Evolutionary conservation across 2,329 filamentous ascomycete genomes (phyloP).

Genomic region (Penicillium sp.): DNA sequence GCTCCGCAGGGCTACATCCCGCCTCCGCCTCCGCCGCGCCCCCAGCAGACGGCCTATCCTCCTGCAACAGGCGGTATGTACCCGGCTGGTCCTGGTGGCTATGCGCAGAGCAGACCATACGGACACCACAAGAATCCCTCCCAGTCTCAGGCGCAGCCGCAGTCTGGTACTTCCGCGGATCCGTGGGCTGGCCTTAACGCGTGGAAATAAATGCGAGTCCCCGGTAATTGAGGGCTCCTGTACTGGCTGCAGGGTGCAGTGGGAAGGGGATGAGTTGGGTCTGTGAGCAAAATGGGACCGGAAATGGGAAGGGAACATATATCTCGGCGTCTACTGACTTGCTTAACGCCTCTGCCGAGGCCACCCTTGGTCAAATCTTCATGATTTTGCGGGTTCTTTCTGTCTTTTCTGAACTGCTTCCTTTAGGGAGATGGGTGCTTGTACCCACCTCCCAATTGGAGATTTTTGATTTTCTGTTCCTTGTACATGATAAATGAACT

Average conservation of each 20-base stretch:
- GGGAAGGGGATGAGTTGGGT: neutral
- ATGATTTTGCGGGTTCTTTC: neutral
- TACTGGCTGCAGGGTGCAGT: neutral
- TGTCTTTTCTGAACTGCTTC: neutral
- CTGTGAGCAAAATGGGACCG: neutral
- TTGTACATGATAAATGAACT: slow-evolving; percentile 13
- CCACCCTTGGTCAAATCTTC: neutral
- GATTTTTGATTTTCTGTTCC: neutral
- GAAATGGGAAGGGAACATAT: slow-evolving; percentile 9
- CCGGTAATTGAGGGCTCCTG: neutral
- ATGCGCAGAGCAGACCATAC: slow-evolving; percentile 50
- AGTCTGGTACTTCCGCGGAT: slow-evolving; percentile 46
- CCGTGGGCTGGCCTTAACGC: slow-evolving; percentile 68
- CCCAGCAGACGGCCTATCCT: slow-evolving; percentile 48
- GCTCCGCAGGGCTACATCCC: slow-evolving; percentile 61
- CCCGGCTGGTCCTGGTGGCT: slow-evolving; percentile 52
- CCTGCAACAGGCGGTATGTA: slow-evolving; percentile 51
- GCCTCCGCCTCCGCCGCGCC: slow-evolving; percentile 63
- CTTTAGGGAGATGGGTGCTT: neutral
- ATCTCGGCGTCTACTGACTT: slow-evolving; percentile 20
- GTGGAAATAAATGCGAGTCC: slow-evolving; percentile 55
- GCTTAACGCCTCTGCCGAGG: neutral
- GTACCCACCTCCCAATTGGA: neutral
- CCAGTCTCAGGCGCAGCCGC: slow-evolving; percentile 31
- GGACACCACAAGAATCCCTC: slow-evolving; percentile 40